Percentiles rank a stretch among this genome's conserved stretches.
Evolutionary conservation across 257 asterid genomes (phyloP).

Genomic region (Solanum stenotomum): DNA sequence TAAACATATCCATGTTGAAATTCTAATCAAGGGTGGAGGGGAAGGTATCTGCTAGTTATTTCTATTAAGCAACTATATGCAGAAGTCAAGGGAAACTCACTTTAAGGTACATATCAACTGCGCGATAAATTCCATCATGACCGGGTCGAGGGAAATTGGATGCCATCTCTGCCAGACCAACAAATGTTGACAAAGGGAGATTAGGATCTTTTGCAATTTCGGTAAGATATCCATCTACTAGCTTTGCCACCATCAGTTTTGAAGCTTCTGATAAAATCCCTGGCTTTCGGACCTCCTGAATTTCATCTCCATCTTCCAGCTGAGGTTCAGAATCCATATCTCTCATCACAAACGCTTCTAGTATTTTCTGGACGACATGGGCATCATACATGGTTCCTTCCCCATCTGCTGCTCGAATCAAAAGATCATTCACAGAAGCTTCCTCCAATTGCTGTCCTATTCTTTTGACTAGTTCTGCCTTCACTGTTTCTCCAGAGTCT

Average conservation of each 20-base stretch:
- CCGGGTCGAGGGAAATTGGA: conserved; percentile 57
- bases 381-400: conserved; percentile 52
- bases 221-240: conserved; percentile 71
- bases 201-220: conserved; percentile 87
- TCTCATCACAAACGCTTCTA: conserved; percentile 50
- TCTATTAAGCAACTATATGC: neutral
- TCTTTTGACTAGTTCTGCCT: conserved; percentile 50
- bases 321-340: conserved; percentile 35
- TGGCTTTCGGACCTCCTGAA: conserved; percentile 54
- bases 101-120: conserved; percentile 79
- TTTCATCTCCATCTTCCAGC: conserved; percentile 40
- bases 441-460: conserved; percentile 89
- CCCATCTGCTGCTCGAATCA: conserved; percentile 47
- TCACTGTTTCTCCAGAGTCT: conserved; percentile 45
- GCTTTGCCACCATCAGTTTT: conserved; percentile 91
- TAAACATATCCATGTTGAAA: neutral
- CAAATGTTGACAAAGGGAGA: conserved; percentile 45
- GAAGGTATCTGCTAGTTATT: neutral
- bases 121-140: conserved; percentile 83
- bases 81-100: conserved; percentile 20
- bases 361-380: conserved; percentile 45
- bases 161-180: conserved; percentile 67
- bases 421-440: conserved; percentile 69
- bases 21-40: neutral
- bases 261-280: conserved; percentile 95